Percentiles rank a stretch among this genome's conserved stretches.
phyloP scores from a whole-genome alignment of 2,329 filamentous ascomycete species.

The Dactylellina cionopaga region DNA sequence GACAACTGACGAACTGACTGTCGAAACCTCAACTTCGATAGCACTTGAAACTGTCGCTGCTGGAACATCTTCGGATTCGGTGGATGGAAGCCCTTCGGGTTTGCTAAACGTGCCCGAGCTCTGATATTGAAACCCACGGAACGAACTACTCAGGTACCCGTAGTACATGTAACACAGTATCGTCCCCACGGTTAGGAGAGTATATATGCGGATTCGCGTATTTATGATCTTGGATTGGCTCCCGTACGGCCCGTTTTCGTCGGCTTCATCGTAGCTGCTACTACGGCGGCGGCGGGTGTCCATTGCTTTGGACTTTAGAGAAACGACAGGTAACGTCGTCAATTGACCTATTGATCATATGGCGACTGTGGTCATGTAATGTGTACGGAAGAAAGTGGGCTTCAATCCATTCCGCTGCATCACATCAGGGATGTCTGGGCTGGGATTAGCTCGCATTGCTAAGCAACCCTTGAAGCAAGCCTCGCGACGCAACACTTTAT shows the following conservation, averaged over 20 bases:
- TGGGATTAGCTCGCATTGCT: background rate
- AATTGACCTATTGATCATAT: constrained; percentile 3
- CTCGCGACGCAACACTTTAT: background rate
- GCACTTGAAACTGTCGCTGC: constrained; percentile 6
- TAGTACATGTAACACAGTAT: constrained; percentile 50
- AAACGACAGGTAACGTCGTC: background rate
- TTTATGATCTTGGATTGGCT: constrained; percentile 21
- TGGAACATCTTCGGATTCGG: background rate
- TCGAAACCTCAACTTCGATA: constrained; percentile 45
- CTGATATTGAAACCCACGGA: constrained; percentile 34
- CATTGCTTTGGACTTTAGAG: constrained; percentile 14
- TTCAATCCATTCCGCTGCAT: background rate
- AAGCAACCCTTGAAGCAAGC: constrained; percentile 14
- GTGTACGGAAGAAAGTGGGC: background rate
- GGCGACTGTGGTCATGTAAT: background rate
- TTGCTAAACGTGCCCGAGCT: constrained; percentile 8
- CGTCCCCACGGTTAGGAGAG: constrained; percentile 44
- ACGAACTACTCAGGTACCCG: constrained; percentile 35
- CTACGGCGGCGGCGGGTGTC: constrained; percentile 8
- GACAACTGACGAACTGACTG: constrained; percentile 24
- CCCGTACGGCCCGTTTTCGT: constrained; percentile 25
- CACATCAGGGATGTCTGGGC: constrained; percentile 6
- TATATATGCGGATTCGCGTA: constrained; percentile 47
- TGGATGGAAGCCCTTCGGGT: background rate
- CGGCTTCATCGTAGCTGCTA: constrained; percentile 12